phyloP scores from a whole-genome alignment of 1,284 basidiomycete species.

The Puccinia polysora region DNA sequence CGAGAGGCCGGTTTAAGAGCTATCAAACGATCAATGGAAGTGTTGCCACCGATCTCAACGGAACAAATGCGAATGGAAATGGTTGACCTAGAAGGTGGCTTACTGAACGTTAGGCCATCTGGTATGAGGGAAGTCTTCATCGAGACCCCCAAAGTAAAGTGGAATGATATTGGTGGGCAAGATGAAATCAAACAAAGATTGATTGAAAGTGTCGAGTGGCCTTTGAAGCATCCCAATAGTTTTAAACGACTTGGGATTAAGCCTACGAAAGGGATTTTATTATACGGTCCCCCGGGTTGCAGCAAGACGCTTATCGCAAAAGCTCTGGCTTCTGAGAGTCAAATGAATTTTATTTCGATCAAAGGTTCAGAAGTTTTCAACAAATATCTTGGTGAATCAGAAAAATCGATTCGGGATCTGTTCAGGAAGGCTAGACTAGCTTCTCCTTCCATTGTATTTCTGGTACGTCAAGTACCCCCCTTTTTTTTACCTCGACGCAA shows the following conservation, averaged over 20 bases:
- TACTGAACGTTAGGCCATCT: slow-evolving; percentile 78
- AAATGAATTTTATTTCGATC: slow-evolving; percentile 94
- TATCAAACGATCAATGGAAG: slow-evolving; percentile 63
- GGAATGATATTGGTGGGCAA: slow-evolving; percentile 86
- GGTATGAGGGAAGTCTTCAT: slow-evolving; percentile 90
- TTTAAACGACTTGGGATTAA: slow-evolving; percentile 81
- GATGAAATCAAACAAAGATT: slow-evolving; percentile 71
- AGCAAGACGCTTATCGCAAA: slow-evolving; percentile 92
- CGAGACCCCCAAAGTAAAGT: slow-evolving; percentile 75
- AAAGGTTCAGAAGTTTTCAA: slow-evolving; percentile 95
- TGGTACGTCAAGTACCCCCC: slow-evolving; percentile 60
- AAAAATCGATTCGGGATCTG: slow-evolving; percentile 86
- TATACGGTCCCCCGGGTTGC: slow-evolving; percentile 96
- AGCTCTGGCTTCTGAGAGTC: slow-evolving; percentile 89
- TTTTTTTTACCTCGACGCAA: not conserved
- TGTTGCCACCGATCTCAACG: not conserved
- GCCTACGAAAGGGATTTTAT: slow-evolving; percentile 80
- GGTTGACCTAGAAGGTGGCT: slow-evolving; percentile 66
- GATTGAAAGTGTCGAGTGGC: slow-evolving; percentile 89
- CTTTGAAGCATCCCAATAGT: slow-evolving; percentile 73
- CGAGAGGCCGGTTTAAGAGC: slow-evolving; percentile 87
- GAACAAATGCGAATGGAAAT: slow-evolving; percentile 5
- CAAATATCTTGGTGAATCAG: slow-evolving; percentile 97
- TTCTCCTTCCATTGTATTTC: slow-evolving; percentile 90
- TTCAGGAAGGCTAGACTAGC: slow-evolving; percentile 92